phyloP scores from a whole-genome alignment of 345 rosid species.

The Melastoma malabathricum region DNA sequence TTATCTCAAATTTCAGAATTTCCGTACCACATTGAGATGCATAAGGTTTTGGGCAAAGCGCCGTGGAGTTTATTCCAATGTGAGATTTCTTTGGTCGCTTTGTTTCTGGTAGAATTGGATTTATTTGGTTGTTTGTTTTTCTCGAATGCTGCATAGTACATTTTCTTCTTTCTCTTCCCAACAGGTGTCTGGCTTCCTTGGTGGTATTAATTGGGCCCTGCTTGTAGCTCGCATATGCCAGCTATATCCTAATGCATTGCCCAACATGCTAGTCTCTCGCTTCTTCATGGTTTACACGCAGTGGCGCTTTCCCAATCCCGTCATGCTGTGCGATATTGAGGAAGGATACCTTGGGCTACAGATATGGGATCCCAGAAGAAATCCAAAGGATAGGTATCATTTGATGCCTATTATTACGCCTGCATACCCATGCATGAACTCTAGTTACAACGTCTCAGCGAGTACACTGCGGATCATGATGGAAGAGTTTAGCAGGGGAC shows the following conservation, averaged over 20 bases:
- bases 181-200: constrained; percentile 97
- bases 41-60: constrained; percentile 95
- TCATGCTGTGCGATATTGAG: constrained; percentile 76
- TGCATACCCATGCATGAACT: constrained; percentile 95
- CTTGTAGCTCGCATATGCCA: constrained; percentile 99
- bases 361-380: constrained; percentile 93
- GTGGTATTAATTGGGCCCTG: constrained; percentile 97
- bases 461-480: constrained; percentile 87
- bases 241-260: constrained; percentile 88
- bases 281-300: constrained; percentile 88
- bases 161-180: constrained; percentile 6
- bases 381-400: constrained; percentile 71
- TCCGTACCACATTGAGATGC: constrained; percentile 87
- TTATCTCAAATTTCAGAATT: constrained; percentile 36
- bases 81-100: constrained; percentile 17
- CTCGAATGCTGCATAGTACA: constrained; percentile 3
- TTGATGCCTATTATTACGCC: constrained; percentile 99
- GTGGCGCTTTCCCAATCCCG: constrained; percentile 99
- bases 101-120: not conserved
- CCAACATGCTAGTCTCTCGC: constrained; percentile 82
- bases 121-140: constrained; percentile 8
- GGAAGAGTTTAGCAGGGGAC: constrained; percentile 87
- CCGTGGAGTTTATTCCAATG: constrained; percentile 98
- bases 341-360: constrained; percentile 88
- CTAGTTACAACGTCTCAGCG: constrained; percentile 86